Base-by-base conservation (phyloP, 768 basidiomycete genomes). In the Hygrophorus pudorinus region DNA sequence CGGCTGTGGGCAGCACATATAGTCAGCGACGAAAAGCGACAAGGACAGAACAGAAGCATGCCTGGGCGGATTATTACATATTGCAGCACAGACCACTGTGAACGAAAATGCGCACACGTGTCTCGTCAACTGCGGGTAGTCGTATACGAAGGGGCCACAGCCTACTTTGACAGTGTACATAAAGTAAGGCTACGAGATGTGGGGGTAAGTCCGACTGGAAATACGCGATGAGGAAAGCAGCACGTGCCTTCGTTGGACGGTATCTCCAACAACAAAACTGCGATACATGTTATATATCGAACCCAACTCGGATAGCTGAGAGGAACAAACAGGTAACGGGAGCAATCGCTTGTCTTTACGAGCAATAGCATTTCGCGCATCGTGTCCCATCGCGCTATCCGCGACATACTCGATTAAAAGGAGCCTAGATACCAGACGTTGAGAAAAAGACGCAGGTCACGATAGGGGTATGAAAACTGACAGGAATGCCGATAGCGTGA, bases 401-500 rank as follows among this genome's bases (percentile, higher is more conserved):
- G 87, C 86, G 2, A 93, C 86, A 59, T 76, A 91, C 56, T 91
- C 86, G 39, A 93, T 81, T 38, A 94, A 68, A 4, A 93, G 73
- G 27, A 92, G 64, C 31, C 84, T 87, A 40, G 9, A n/a, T n/a
- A n/a, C n/a, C n/a, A n/a, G n/a, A n/a, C n/a, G n/a, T n/a, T n/a
- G n/a, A n/a, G n/a, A n/a, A n/a, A n/a, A n/a, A n/a, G n/a, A n/a
- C n/a, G n/a, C n/a, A n/a, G n/a, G n/a, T n/a, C n/a, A n/a, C n/a
- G 18, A 32, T 28, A 11, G 29, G 13, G 27, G 35, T 1, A 12
- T 14, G 38, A 11, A 44, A 13, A 67, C 82, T 10, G 42, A 85
- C 84, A 96, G 59, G 66, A 94, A 94, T 17, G 91, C 91, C 56
- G 85, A 85, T 30, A 91, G 56, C 0, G 85, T 88, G 42, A 91